Percentiles rank a stretch among this genome's conserved stretches.
phyloP scores from a whole-genome alignment of 108 stramenopile genomes.

The Pseudonitzschia multiseries region DNA sequence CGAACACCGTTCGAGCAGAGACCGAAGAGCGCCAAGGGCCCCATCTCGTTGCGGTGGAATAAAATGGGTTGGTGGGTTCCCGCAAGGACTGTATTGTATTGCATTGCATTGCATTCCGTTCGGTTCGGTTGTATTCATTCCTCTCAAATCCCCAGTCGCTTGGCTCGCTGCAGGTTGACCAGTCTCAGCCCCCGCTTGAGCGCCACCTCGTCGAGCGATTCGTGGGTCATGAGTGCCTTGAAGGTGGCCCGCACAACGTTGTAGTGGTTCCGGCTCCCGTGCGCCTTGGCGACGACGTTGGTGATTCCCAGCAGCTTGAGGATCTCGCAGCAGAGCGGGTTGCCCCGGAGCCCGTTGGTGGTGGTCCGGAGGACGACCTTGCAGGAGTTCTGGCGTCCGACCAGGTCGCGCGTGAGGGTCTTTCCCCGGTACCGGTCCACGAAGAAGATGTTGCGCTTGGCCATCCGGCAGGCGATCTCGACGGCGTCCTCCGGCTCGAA shows the following conservation, averaged over 20 bases:
- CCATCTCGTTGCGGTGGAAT: too few relatives aligned
- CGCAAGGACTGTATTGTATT: too few relatives aligned
- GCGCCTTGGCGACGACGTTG: constrained; percentile 75
- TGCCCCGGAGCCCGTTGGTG: constrained; percentile 70
- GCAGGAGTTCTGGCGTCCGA: constrained; percentile 91
- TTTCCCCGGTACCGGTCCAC: constrained; percentile 81
- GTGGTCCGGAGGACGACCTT: constrained; percentile 74
- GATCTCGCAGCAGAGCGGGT: constrained; percentile 72
- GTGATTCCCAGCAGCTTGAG: constrained; percentile 84
- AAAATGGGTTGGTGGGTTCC: too few relatives aligned
- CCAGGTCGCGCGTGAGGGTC: constrained; percentile 74
- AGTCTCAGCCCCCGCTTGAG: constrained; percentile 86
- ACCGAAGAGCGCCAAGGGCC: too few relatives aligned
- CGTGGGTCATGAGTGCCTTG: constrained; percentile 88
- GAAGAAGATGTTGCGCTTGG: constrained; percentile 87
- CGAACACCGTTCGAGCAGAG: too few relatives aligned
- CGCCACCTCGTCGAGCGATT: constrained; percentile 87
- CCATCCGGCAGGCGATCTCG: constrained; percentile 68
- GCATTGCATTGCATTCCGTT: too few relatives aligned
- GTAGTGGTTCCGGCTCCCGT: constrained; percentile 83
- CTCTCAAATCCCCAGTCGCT: constrained; percentile 65
- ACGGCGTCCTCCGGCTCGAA: constrained; percentile 83
- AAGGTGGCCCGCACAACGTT: constrained; percentile 90
- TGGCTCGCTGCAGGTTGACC: constrained; percentile 72
- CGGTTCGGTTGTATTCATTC: too few relatives aligned